A percentile compares a stretch with the other conserved stretches of the same genome.
Evolutionary conservation across 2,329 filamentous ascomycete genomes (phyloP).

Genomic region (Aspergillus latus): DNA sequence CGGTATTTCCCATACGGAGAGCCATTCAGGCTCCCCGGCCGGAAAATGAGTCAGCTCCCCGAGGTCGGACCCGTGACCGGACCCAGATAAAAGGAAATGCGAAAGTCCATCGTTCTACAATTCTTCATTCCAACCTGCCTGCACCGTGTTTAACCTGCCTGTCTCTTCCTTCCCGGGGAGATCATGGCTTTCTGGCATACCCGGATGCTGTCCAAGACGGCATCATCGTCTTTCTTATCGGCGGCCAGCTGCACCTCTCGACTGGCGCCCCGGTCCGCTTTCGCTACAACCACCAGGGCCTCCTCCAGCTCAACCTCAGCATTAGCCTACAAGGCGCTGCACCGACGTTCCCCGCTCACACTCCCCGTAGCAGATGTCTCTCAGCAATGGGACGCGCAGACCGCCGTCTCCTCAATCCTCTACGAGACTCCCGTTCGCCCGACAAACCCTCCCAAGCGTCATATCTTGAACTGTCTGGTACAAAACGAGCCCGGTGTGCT

Average conservation of each 20-base stretch:
- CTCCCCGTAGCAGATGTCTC: constrained; percentile 74
- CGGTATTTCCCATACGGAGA: constrained; percentile 14
- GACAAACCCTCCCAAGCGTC: constrained; percentile 80
- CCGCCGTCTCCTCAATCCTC: constrained; percentile 95
- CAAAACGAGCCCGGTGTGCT: constrained; percentile 98
- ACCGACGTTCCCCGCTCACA: constrained; percentile 81
- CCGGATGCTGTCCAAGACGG: constrained; percentile 34
- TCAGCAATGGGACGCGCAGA: constrained; percentile 81
- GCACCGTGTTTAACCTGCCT: constrained; percentile 11
- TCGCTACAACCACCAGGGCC: constrained; percentile 30
- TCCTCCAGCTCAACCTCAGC: constrained; percentile 75
- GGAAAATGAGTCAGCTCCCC: constrained; percentile 36
- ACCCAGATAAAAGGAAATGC: constrained; percentile 19
- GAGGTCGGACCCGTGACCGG: constrained; percentile 34
- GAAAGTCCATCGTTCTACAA: constrained; percentile 20
- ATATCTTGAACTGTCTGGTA: constrained; percentile 96
- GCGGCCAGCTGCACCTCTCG: constrained; percentile 30
- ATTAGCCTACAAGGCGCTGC: constrained; percentile 94
- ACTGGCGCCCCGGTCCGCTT: constrained; percentile 31
- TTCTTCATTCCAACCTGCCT: constrained; percentile 9
- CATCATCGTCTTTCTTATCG: constrained; percentile 32
- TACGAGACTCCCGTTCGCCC: constrained; percentile 94
- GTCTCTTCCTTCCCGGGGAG: constrained; percentile 19
- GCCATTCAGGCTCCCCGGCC: constrained; percentile 7
- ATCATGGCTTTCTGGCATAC: constrained; percentile 43